phyloP scores from a whole-genome alignment of 192 early-diverging fungal genomes.

The Endogone sp. region DNA sequence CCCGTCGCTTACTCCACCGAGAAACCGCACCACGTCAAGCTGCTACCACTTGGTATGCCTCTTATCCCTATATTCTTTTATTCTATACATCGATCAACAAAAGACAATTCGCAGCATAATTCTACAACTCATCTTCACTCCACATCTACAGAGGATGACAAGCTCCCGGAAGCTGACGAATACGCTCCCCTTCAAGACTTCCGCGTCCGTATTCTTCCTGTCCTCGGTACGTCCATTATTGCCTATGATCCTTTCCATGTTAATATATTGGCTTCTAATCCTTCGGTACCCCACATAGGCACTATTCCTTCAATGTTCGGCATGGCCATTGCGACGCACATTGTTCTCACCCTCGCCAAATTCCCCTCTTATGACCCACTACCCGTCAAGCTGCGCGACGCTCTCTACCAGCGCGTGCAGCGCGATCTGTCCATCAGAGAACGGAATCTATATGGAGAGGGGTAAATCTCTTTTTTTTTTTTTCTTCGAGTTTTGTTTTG shows the following conservation, averaged over 20 bases:
- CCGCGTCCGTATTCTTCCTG: slow-evolving; percentile 78
- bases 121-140: not conserved
- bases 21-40: slow-evolving; percentile 86
- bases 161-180: slow-evolving; percentile 58
- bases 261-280: not conserved
- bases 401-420: slow-evolving; percentile 69
- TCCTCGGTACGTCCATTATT: slow-evolving; percentile 41
- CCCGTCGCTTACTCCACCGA: slow-evolving; percentile 95
- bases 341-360: slow-evolving; percentile 60
- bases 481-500: slow-evolving; percentile 2
- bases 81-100: too few relatives aligned
- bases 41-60: slow-evolving; percentile 71
- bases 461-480: slow-evolving; percentile 21
- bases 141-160: not conserved
- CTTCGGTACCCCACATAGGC: slow-evolving; percentile 31
- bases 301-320: slow-evolving; percentile 96
- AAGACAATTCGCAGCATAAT: not conserved
- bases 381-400: slow-evolving; percentile 69
- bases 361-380: slow-evolving; percentile 60
- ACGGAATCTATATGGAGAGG: slow-evolving; percentile 16
- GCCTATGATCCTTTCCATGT: slow-evolving; percentile 8
- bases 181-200: slow-evolving; percentile 94
- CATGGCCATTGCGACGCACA: slow-evolving; percentile 84
- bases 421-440: slow-evolving; percentile 67
- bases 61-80: too few relatives aligned